These are phyloP conservation scores for Catharanthus roseus DNA, from an alignment of 257 asterid species.

Conservation along the genomic window DNA sequence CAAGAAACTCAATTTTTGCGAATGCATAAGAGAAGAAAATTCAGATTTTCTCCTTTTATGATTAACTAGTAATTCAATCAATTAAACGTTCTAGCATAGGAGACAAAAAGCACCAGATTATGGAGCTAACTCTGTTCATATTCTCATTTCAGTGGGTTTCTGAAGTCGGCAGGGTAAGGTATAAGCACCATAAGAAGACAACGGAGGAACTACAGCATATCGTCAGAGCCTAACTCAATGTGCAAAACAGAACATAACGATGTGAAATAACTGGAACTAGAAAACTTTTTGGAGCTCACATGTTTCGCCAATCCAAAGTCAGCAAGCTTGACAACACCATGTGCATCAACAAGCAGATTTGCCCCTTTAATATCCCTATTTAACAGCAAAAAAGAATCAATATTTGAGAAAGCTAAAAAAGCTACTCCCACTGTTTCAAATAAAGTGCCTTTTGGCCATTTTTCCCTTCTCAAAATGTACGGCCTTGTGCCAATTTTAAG, in stretches of 20 bases:
- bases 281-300: constrained; percentile 42
- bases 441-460: no score
- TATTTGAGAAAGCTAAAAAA: not conserved
- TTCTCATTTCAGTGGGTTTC: not conserved
- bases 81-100: not conserved
- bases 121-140: not conserved
- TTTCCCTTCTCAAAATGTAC: no score
- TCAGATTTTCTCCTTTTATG: not conserved
- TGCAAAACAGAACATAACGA: not conserved
- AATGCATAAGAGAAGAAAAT: not conserved
- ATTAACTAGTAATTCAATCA: not conserved
- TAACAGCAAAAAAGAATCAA: constrained; percentile 7
- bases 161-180: not conserved
- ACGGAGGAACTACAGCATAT: not conserved
- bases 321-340: constrained; percentile 83
- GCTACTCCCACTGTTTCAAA: no score
- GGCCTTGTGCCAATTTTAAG: no score
- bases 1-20: not conserved
- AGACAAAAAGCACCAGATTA: not conserved
- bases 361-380: constrained; percentile 93
- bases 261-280: constrained; percentile 8
- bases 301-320: constrained; percentile 94
- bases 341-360: constrained; percentile 78
- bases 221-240: not conserved
- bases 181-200: not conserved